phyloP scores from a whole-genome alignment of 176 grass and related monocot species.

The Ensete glaucum region DNA sequence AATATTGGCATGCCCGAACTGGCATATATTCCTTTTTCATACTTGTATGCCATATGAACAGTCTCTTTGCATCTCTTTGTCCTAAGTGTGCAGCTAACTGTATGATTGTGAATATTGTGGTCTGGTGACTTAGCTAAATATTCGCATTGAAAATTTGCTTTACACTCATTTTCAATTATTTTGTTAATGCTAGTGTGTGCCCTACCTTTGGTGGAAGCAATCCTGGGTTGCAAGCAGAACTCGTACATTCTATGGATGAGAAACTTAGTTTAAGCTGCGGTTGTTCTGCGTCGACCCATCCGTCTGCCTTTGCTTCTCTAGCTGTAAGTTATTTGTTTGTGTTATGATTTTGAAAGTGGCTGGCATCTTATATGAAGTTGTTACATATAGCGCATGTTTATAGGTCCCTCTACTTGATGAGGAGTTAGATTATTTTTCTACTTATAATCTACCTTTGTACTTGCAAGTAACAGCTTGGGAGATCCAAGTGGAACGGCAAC shows the following conservation, averaged over 20 bases:
- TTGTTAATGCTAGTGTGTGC: constrained; percentile 26
- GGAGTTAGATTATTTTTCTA: neutral
- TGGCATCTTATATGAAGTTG: neutral
- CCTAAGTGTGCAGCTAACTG: no score
- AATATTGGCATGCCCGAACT: no score
- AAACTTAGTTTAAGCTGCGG: constrained; percentile 34
- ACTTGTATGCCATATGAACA: no score
- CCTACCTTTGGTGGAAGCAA: constrained; percentile 47
- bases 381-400: neutral
- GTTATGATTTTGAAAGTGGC: neutral
- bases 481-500: constrained; percentile 45
- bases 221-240: constrained; percentile 36
- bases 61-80: no score
- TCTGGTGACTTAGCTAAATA: neutral
- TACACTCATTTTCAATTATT: neutral
- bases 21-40: no score
- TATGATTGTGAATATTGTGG: neutral
- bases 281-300: constrained; percentile 27
- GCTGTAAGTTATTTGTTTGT: constrained; percentile 28
- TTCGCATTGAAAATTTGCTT: neutral
- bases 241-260: constrained; percentile 36
- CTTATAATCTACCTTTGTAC: neutral
- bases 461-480: constrained; percentile 28
- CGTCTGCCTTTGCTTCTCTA: constrained; percentile 47
- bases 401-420: neutral